A percentile compares a stretch with the other conserved stretches of the same genome.
Conservation (phyloP, 2,329 filamentous ascomycete genomes). For the Akanthomyces lecanii region DNA sequence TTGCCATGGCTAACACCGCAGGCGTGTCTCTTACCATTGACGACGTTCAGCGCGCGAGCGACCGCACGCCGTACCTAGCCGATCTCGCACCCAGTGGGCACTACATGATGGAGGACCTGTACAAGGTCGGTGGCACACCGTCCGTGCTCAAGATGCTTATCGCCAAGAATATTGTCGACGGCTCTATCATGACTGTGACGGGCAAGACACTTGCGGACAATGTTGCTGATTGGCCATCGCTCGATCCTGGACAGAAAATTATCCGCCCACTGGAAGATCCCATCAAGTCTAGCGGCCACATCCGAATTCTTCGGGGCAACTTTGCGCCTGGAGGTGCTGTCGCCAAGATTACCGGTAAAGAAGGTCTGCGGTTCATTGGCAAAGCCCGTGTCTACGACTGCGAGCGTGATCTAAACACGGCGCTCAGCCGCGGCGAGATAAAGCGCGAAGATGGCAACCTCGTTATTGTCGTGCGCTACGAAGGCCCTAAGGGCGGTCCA, state of each 20-base stretch:
- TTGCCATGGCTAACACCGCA: conserved; percentile 86
- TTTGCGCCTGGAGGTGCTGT: conserved; percentile 79
- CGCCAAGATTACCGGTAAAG: conserved; percentile 91
- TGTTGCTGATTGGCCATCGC: conserved; percentile 68
- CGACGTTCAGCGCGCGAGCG: conserved; percentile 75
- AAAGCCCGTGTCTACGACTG: conserved; percentile 80
- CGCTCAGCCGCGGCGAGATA: conserved; percentile 65
- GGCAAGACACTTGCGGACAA: conserved; percentile 82
- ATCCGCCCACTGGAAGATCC: conserved; percentile 65
- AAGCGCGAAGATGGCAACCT: conserved; percentile 62
- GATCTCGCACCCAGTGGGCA: conserved; percentile 79
- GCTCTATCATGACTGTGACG: conserved; percentile 74
- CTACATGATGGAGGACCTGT: conserved; percentile 85
- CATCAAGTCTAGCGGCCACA: conserved; percentile 75
- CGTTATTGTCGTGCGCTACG: conserved; percentile 86
- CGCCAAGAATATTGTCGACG: conserved; percentile 70
- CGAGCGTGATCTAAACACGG: conserved; percentile 71
- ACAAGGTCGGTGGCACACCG: conserved; percentile 79
- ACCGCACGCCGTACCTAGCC: conserved; percentile 82
- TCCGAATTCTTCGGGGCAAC: conserved; percentile 78
- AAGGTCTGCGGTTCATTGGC: conserved; percentile 72
- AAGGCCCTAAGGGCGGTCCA: conserved; percentile 87
- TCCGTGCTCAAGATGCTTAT: conserved; percentile 83
- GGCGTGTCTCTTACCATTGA: conserved; percentile 73
- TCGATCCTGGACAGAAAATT: conserved; percentile 75